A percentile compares a stretch with the other conserved stretches of the same genome.
phyloP scores from a whole-genome alignment of 306 rosid species.

The Prunus mongolica region DNA sequence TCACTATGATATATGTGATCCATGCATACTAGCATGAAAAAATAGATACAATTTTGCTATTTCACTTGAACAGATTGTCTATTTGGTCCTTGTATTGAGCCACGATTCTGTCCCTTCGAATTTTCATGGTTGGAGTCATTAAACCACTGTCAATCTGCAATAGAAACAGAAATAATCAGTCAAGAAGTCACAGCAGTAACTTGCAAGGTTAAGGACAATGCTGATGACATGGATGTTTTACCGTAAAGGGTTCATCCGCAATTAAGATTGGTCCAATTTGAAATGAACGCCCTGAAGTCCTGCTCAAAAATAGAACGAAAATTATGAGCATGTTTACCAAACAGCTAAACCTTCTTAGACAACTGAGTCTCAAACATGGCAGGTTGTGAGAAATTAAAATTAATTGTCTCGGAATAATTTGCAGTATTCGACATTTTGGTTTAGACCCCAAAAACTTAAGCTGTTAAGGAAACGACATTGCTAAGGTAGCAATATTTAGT shows the following conservation, averaged over 20 bases:
- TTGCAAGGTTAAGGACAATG: neutral
- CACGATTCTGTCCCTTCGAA: conserved; percentile 71
- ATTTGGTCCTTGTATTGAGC: conserved; percentile 60
- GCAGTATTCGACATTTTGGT: neutral
- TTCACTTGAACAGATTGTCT: conserved; percentile 64
- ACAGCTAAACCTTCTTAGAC: neutral
- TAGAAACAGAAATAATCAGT: conserved; percentile 17
- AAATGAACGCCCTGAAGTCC: conserved; percentile 70
- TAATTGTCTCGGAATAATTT: neutral
- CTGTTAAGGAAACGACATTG: neutral
- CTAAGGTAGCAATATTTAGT: neutral
- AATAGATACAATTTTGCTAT: neutral
- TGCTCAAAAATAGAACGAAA: conserved; percentile 26
- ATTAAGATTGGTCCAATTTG: conserved; percentile 86
- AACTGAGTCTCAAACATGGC: neutral
- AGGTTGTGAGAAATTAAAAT: neutral
- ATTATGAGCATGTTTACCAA: neutral
- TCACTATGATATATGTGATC: neutral
- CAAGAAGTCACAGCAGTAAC: conserved; percentile 5
- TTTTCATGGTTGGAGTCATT: conserved; percentile 90
- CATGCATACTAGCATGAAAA: neutral
- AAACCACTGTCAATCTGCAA: conserved; percentile 80
- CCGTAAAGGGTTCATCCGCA: conserved; percentile 77
- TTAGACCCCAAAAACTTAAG: too few relatives aligned
- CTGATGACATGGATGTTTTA: conserved; percentile 29